Evolutionary conservation across 2,329 filamentous ascomycete species (phyloP).

Genomic region (Rachicladosporium sp.): DNA sequence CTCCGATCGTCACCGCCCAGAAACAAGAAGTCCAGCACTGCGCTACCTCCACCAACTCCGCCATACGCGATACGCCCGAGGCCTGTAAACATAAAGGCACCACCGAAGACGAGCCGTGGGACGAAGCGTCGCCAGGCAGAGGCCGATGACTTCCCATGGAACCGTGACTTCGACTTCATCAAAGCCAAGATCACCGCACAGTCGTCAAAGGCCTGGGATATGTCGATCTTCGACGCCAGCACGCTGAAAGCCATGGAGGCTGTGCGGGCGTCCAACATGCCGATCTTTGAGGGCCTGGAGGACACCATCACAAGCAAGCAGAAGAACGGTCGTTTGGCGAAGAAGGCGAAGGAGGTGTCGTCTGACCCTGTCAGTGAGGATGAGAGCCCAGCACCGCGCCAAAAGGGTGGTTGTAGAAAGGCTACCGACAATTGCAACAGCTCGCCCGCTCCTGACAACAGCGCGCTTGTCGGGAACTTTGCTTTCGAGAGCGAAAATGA

Average conservation of each 20-base stretch:
- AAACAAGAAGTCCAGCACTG: background rate
- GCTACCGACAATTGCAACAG: no score
- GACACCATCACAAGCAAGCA: conserved; percentile 14
- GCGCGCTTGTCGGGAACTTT: no score
- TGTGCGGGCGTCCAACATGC: conserved; percentile 14
- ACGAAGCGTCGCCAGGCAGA: conserved; percentile 14
- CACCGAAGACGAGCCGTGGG: conserved; percentile 10
- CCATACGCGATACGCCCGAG: conserved; percentile 7
- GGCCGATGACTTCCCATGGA: conserved; percentile 21
- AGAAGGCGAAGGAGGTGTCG: no score
- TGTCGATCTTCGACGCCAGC: conserved; percentile 16
- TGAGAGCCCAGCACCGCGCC: no score
- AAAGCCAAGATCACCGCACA: conserved; percentile 12
- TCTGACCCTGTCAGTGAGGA: background rate
- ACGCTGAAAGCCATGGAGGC: conserved; percentile 16
- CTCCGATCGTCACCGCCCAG: background rate
- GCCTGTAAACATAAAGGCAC: conserved; percentile 8
- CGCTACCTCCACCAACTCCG: conserved; percentile 1
- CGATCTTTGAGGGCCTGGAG: conserved; percentile 16
- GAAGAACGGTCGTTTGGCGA: no score
- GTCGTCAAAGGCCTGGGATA: conserved; percentile 18
- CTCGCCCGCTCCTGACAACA: background rate
- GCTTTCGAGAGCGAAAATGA: no score
- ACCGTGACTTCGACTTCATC: conserved; percentile 17
- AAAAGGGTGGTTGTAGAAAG: no score